Evolutionary conservation across 495 filamentous ascomycete species (phyloP).

Genomic region (Penicillium canariense): DNA sequence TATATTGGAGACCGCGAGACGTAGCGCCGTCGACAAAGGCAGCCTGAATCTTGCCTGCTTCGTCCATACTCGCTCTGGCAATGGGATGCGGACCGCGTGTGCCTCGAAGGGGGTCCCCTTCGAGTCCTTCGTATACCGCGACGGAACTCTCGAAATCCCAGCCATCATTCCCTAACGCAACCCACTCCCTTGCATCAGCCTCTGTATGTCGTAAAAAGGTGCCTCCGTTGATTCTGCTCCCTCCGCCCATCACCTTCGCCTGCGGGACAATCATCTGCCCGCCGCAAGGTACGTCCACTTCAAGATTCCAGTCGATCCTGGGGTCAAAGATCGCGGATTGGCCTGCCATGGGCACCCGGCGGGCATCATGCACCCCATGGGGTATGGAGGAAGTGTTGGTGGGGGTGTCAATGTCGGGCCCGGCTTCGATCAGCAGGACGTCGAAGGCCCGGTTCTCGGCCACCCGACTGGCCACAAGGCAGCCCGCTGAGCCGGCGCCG

Average conservation of each 20-base stretch:
- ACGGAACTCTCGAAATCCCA: conserved; percentile 3
- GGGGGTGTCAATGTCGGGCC: background rate
- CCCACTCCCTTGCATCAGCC: background rate
- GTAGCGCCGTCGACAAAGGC: background rate
- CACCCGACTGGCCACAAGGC: conserved; percentile 1
- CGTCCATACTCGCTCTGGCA: conserved; percentile 4
- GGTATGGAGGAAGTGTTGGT: background rate
- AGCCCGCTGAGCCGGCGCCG: conserved; percentile 2
- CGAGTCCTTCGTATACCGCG: conserved; percentile 1
- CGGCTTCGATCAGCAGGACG: conserved; percentile 1
- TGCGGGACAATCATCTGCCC: conserved; percentile 6
- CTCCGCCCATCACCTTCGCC: conserved; percentile 4
- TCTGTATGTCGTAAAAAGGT: conserved; percentile 4
- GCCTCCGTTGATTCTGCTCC: conserved; percentile 1
- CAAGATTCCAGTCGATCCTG: conserved; percentile 2
- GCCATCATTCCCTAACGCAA: background rate
- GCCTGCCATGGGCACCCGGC: conserved; percentile 1
- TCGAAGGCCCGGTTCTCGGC: conserved; percentile 1
- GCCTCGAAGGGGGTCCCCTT: background rate
- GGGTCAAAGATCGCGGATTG: conserved; percentile 1
- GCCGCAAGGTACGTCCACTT: background rate
- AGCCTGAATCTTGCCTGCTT: conserved; percentile 4
- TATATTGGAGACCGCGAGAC: background rate
- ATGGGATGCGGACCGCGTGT: conserved; percentile 4
- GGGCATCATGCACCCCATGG: background rate